Evolutionary conservation across 2,329 filamentous ascomycete species (phyloP).

Genomic region (Pezicula carpinea): DNA sequence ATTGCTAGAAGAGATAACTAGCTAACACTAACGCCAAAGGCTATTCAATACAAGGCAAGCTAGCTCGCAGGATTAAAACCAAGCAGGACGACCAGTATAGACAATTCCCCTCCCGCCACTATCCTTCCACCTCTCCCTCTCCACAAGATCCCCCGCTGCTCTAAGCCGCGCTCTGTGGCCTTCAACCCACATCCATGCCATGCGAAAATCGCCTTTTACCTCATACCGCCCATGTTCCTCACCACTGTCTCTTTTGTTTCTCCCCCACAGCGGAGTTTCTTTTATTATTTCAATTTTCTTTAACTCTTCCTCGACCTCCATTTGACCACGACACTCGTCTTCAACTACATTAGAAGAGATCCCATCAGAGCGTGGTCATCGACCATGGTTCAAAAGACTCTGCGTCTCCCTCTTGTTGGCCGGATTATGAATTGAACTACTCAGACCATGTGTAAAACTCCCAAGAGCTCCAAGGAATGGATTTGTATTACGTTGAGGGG

Average conservation of each 20-base stretch:
- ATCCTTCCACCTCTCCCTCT: slow-evolving; percentile 8
- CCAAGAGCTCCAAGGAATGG: slow-evolving; percentile 12
- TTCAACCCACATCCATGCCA: slow-evolving; percentile 17
- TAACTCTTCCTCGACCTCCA: background rate
- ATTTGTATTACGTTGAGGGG: slow-evolving; percentile 1
- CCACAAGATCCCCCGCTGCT: slow-evolving; percentile 16
- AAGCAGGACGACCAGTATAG: no score
- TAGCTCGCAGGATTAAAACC: no score
- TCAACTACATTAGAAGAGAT: slow-evolving; percentile 1
- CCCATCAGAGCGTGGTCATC: slow-evolving; percentile 8
- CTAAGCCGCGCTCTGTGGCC: slow-evolving; percentile 16
- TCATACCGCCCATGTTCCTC: background rate
- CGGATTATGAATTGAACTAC: slow-evolving; percentile 14
- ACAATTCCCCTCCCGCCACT: background rate
- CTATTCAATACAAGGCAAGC: no score
- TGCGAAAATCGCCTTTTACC: slow-evolving; percentile 4
- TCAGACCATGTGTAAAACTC: slow-evolving; percentile 8
- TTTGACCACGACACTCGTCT: background rate
- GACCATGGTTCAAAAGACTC: background rate
- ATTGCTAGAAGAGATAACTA: no score
- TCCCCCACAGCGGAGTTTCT: background rate
- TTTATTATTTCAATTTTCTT: background rate
- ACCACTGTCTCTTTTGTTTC: background rate
- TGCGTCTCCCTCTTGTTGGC: slow-evolving; percentile 3
- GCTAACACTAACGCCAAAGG: no score